A percentile compares a stretch with the other conserved stretches of the same genome.
phyloP scores from a whole-genome alignment of 164 flowering plant species.

The Tetrastigma voinierianum region DNA sequence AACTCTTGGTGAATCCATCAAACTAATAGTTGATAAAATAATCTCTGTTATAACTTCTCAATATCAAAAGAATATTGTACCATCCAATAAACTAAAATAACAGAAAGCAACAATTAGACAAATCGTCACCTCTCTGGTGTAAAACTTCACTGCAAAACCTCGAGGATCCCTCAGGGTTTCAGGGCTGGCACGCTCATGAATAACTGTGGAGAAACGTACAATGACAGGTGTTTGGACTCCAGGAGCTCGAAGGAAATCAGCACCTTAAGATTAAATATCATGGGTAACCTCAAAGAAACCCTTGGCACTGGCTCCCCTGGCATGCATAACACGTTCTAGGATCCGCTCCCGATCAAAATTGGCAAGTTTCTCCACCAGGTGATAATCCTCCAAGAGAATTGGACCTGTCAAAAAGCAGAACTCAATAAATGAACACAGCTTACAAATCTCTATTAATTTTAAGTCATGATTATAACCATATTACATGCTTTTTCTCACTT shows the following conservation, averaged over 20 bases:
- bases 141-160: slow-evolving; percentile 87
- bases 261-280: slow-evolving; percentile 82
- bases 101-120: not conserved
- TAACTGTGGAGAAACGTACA: slow-evolving; percentile 89
- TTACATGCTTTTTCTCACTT: too few relatives aligned
- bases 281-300: slow-evolving; percentile 99
- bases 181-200: slow-evolving; percentile 99
- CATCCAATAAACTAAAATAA: too few relatives aligned
- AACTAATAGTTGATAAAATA: too few relatives aligned
- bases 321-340: slow-evolving; percentile 99
- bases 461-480: too few relatives aligned
- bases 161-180: slow-evolving; percentile 95
- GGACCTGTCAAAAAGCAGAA: slow-evolving; percentile 59
- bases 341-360: slow-evolving; percentile 87
- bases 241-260: slow-evolving; percentile 96
- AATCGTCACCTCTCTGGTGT: slow-evolving; percentile 81
- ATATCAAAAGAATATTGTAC: too few relatives aligned
- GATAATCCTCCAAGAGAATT: slow-evolving; percentile 97
- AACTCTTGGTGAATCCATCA: too few relatives aligned
- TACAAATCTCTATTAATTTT: too few relatives aligned
- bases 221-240: slow-evolving; percentile 97
- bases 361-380: slow-evolving; percentile 91
- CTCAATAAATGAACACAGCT: not conserved
- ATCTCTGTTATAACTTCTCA: too few relatives aligned
- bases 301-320: slow-evolving; percentile 99